Percentiles rank a stretch among this genome's conserved stretches.
Evolutionary conservation across 148 eudicot species (phyloP).

Genomic region (Camellia lanceoleosa): DNA sequence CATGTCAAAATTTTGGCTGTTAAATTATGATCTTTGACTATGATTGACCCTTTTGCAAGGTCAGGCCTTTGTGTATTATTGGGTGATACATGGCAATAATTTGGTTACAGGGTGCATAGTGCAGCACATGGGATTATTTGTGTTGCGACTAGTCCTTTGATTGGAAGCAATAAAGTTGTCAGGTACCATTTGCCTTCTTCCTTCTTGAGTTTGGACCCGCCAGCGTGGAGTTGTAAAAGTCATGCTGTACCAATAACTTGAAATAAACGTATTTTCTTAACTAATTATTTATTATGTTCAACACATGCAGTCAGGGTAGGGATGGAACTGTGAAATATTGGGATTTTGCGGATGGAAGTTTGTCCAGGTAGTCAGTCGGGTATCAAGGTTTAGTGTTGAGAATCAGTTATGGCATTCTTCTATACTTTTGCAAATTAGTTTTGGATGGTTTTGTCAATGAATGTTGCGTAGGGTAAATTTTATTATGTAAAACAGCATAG

Average conservation of each 20-base stretch:
- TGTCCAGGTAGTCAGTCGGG: constrained; percentile 49
- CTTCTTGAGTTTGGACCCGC: neutral
- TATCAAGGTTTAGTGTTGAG: neutral
- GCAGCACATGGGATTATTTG: constrained; percentile 74
- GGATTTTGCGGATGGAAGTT: constrained; percentile 67
- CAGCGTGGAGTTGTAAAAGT: neutral
- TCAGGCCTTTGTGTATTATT: neutral
- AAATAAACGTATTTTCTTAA: neutral
- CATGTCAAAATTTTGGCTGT: neutral
- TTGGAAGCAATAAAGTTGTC: constrained; percentile 58
- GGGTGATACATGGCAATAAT: neutral
- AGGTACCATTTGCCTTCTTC: constrained; percentile 36
- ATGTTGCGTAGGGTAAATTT: neutral
- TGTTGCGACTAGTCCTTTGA: constrained; percentile 54
- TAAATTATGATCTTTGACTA: neutral
- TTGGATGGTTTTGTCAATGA: neutral
- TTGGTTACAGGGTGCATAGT: constrained; percentile 62
- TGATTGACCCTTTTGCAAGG: neutral
- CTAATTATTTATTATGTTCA: constrained; percentile 10
- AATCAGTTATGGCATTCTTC: neutral
- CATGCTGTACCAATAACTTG: neutral
- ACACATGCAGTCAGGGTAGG: constrained; percentile 68
- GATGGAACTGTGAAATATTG: constrained; percentile 82
- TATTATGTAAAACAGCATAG: neutral
- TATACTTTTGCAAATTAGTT: neutral